A percentile compares a stretch with the other conserved stretches of the same genome.
Conservation (phyloP, 2,329 filamentous ascomycete species). For the Beauveria australis region DNA sequence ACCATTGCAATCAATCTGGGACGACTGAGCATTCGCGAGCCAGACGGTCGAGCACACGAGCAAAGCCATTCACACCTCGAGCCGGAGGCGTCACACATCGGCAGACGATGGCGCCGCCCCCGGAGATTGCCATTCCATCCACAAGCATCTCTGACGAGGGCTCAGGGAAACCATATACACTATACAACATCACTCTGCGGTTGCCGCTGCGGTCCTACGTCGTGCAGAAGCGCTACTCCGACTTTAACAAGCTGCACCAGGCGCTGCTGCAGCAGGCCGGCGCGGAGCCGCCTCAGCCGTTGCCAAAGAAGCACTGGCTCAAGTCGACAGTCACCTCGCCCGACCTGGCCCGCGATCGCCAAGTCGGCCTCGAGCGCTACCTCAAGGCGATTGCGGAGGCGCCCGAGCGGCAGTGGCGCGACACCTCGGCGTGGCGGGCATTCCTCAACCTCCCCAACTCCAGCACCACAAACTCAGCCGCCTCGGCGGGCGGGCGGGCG, state of each 20-base stretch:
- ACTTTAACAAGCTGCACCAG: conserved; percentile 62
- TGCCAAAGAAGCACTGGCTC: conserved; percentile 72
- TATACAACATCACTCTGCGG: conserved; percentile 71
- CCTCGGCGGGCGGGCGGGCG: conserved; percentile 37
- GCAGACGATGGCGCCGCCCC: conserved; percentile 50
- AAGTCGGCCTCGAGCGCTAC: conserved; percentile 60
- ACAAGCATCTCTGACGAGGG: conserved; percentile 47
- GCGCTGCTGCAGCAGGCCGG: conserved; percentile 53
- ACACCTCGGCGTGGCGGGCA: conserved; percentile 61
- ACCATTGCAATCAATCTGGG: background rate
- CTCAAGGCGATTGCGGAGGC: conserved; percentile 62
- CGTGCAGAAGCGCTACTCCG: conserved; percentile 74
- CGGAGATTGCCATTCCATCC: conserved; percentile 61
- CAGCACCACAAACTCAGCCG: conserved; percentile 39
- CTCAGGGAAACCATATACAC: conserved; percentile 58
- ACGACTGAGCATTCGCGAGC: background rate
- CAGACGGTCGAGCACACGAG: background rate
- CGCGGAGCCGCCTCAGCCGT: conserved; percentile 53
- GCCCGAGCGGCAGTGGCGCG: conserved; percentile 69
- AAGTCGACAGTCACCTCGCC: conserved; percentile 62
- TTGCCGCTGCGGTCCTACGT: conserved; percentile 69
- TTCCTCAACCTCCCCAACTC: conserved; percentile 62
- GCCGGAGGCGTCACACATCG: background rate
- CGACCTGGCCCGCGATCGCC: conserved; percentile 63
- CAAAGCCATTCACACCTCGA: background rate